A percentile compares a stretch with the other conserved stretches of the same genome.
Evolutionary conservation across 805 yeast genomes (phyloP).

Genomic region (Starmerella etchellsii): DNA sequence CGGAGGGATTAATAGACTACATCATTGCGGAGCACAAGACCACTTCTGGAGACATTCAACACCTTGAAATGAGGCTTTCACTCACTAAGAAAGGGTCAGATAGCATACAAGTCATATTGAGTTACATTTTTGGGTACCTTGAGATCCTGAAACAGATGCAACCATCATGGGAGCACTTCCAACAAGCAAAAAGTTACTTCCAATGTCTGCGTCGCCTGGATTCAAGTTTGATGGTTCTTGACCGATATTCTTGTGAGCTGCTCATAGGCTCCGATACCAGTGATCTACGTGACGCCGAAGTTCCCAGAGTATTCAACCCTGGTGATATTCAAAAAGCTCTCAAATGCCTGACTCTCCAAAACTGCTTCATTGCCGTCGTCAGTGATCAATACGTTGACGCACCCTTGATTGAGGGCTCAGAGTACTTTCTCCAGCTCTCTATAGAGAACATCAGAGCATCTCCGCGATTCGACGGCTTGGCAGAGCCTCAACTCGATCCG

Average conservation of each 20-base stretch:
- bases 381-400: background rate
- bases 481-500: background rate
- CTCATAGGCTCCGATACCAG: background rate
- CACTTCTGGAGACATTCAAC: background rate
- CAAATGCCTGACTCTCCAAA: background rate
- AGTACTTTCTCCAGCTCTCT: background rate
- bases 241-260: background rate
- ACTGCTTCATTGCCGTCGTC: background rate
- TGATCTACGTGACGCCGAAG: background rate
- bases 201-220: too few species aligned
- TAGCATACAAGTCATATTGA: background rate
- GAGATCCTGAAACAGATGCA: background rate
- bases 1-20: background rate
- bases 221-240: too few species aligned
- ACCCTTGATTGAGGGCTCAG: background rate
- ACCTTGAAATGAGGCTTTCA: background rate
- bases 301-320: background rate
- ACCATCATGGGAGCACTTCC: background rate
- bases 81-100: background rate
- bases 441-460: background rate
- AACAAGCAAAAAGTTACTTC: background rate
- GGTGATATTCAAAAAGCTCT: background rate
- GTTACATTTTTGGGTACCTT: background rate
- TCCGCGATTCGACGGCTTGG: background rate
- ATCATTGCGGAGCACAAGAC: background rate